phyloP scores from a whole-genome alignment of 306 rosid species.

The Comarum palustre region DNA sequence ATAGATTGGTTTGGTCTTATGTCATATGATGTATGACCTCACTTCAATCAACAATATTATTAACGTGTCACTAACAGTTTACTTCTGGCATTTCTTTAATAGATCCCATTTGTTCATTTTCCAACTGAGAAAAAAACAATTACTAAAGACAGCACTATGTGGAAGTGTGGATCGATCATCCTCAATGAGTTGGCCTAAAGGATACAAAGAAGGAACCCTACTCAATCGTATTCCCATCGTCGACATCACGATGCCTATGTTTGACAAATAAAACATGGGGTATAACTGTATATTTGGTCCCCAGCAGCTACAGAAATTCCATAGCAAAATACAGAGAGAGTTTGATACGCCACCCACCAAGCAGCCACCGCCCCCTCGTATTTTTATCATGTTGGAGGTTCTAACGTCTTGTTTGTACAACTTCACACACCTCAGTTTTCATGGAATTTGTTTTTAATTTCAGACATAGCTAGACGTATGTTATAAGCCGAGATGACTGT shows the following conservation, averaged over 20 bases:
- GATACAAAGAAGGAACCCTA: not conserved
- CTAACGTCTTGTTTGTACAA: not conserved
- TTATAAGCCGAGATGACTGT: not conserved
- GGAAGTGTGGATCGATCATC: not conserved
- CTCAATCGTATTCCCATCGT: not conserved
- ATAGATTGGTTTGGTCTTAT: no score
- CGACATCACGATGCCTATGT: slow-evolving; percentile 8
- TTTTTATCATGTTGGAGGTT: slow-evolving; percentile 7
- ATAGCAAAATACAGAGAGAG: not conserved
- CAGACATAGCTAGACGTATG: not conserved
- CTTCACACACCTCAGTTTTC: slow-evolving; percentile 10
- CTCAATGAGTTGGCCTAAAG: not conserved
- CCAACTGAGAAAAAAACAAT: no score
- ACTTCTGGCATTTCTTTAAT: no score
- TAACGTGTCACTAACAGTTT: no score
- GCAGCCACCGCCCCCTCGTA: not conserved
- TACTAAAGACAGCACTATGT: no score
- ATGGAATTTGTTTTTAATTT: not conserved
- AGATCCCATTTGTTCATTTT: no score
- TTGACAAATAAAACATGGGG: slow-evolving; percentile 12
- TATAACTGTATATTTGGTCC: no score
- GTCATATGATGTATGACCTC: no score
- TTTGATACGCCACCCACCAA: slow-evolving; percentile 31
- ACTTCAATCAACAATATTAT: no score
- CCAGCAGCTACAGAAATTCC: slow-evolving; percentile 14